phyloP scores from a whole-genome alignment of 139 green algal genomes.

The Limnomonas spitsbergensis region DNA sequence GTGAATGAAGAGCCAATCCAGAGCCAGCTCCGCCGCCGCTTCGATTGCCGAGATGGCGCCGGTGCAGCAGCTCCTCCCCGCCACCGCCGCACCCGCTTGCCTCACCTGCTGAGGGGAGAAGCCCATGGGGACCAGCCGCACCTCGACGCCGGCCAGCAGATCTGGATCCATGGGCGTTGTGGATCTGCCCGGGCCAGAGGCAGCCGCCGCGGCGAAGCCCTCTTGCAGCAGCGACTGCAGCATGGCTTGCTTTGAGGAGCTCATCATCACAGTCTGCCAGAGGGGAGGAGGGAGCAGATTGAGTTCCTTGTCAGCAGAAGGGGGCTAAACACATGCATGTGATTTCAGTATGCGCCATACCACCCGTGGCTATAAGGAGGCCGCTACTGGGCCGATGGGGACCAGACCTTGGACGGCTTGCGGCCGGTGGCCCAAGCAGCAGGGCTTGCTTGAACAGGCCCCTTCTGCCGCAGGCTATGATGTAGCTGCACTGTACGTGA shows the following conservation, averaged over 20 bases:
- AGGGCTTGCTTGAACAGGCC: too few relatives aligned
- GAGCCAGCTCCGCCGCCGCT: constrained; percentile 24
- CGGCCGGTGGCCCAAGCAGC: too few relatives aligned
- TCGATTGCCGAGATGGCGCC: not conserved
- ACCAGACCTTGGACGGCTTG: too few relatives aligned
- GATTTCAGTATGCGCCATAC: too few relatives aligned
- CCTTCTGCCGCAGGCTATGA: too few relatives aligned
- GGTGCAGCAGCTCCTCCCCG: not conserved
- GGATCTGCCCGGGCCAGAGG: not conserved
- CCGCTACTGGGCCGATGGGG: too few relatives aligned
- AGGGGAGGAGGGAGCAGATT: too few relatives aligned
- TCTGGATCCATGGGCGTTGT: not conserved
- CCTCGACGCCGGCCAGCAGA: not conserved
- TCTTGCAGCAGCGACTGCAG: constrained; percentile 44
- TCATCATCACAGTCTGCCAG: constrained; percentile 32
- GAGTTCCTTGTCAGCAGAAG: too few relatives aligned
- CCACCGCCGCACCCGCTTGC: constrained; percentile 5
- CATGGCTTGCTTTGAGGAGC: constrained; percentile 34
- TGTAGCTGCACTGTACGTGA: too few relatives aligned
- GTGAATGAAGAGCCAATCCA: constrained; percentile 78
- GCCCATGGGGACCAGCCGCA: constrained; percentile 2
- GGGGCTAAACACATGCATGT: too few relatives aligned
- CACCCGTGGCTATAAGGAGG: too few relatives aligned
- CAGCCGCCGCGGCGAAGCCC: not conserved
- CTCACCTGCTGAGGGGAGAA: constrained; percentile 6